Base-by-base conservation (phyloP, 306 rosid species). In the Sophora flavescens region DNA sequence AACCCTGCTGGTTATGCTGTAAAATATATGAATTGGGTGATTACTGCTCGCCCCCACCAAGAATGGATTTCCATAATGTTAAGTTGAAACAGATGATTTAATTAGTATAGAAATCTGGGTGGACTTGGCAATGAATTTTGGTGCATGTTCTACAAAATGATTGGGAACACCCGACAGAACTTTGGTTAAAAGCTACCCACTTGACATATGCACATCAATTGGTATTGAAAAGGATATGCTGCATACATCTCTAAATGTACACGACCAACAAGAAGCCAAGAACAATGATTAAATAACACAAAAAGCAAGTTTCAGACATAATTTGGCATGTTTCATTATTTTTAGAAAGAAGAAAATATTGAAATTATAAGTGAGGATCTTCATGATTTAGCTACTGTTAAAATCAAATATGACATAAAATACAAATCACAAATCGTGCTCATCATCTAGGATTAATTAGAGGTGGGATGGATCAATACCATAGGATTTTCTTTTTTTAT, bases 181-280 rank as follows among this genome's bases (percentile, higher is more conserved):
- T 30, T 68, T 67, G 76, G 39, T 12, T 80, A 80, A 80, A 74
- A 32, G 60, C 22, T 74, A 8, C 53, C 76, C 63, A 75, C 61
- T 68, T 79, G 30, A 44, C 14, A 59, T 36, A 16, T 22, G 3
- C 3, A 63, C 60, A 38, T 36, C 65, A 72, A 6, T 66, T 22
- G 39, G 50, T 15, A 54, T 7, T 9, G 28, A 68, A 74, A 68
- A 64, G 13, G 52, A 38, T 12, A 18, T 36, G 64, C 52, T 33
- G 45, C 41, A 48, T 16, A 58, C 48, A 67, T 22, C 17, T 32
- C 54, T 70, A 15, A 70, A 57, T 33, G 26, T 56, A 42, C 35
- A 64, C 22, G 3, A 56, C 32, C 32, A 45, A 36, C 33, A 6
- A 15, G 32, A 2, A 52, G 8, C 32, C 32, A 71, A 41, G 47